Conservation (phyloP, 306 rosid species). For the Leucaena leucocephala region DNA sequence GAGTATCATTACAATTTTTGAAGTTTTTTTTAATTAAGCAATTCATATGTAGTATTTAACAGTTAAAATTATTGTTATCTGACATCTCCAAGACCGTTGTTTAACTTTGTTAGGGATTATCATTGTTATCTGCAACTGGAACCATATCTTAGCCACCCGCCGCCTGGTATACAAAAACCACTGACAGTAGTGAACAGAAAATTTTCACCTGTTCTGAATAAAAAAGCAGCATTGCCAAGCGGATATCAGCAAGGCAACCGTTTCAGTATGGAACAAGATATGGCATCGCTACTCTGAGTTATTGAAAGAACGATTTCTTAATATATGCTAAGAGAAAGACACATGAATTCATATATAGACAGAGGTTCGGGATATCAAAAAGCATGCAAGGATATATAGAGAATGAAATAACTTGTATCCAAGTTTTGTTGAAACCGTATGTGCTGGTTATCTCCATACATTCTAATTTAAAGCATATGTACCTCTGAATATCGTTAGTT, state of each 20-base stretch:
- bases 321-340: slow-evolving; percentile 62
- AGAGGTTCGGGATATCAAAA: slow-evolving; percentile 43
- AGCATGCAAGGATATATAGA: slow-evolving; percentile 34
- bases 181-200: slow-evolving; percentile 29
- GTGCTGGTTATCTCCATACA: not conserved
- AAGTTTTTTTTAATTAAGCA: not conserved
- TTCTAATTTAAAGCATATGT: slow-evolving; percentile 1
- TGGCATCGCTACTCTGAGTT: slow-evolving; percentile 25
- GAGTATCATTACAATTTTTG: no score
- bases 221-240: slow-evolving; percentile 35
- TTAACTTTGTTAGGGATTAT: slow-evolving; percentile 63
- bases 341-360: slow-evolving; percentile 29
- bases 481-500: not conserved
- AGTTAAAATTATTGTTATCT: not conserved
- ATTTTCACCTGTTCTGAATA: slow-evolving; percentile 31
- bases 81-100: slow-evolving; percentile 27
- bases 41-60: not conserved
- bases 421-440: not conserved
- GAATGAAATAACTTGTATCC: slow-evolving; percentile 32
- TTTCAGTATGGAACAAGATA: slow-evolving; percentile 26
- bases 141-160: slow-evolving; percentile 30
- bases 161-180: slow-evolving; percentile 42
- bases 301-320: slow-evolving; percentile 23
- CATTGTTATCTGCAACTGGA: slow-evolving; percentile 49
- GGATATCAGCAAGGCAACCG: slow-evolving; percentile 51